Evolutionary conservation across 2,329 filamentous ascomycete species (phyloP), one percentile per base, ranked within the genome.

Genomic region (Sarocladiaceae sp.): DNA sequence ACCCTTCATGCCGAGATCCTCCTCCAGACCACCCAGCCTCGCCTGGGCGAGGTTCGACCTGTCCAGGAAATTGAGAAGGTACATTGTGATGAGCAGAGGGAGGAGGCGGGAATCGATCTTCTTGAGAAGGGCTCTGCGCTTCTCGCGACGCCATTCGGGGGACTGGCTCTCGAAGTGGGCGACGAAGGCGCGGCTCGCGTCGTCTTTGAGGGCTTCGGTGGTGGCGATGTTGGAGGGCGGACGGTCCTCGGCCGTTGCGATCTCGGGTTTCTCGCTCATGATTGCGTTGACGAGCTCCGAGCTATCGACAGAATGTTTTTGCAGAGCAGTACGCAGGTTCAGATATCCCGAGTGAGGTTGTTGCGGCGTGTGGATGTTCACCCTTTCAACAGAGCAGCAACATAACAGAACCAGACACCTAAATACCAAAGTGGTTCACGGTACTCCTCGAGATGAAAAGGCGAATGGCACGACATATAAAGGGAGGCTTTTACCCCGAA

Each of bases 61-160:
- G 51, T 78, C 74, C 13, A 78, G 63, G 50, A 74, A 78, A 57
- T 75, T 76, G 47, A 78, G 62, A 2, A 78, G 63, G 51, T 77
- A 78, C 62, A 79, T 73, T 33, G 76, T 45, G n/a, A 74, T 61
- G 2, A 79, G 60, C 45, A 72, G 65, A 3, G 76, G 75, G 31
- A 79, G 65, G 1, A 80, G 59, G 19, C 67, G 68, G 2, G 64
- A 16, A 49, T 80, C 76, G 13, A 78, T 64, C 50, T 77, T 78
- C 15, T 70, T 63, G 24, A 78, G 54, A 3, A 72, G 53, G 42
- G 51, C 58, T 34, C 58, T 61, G 13, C 62, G 52, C 1, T 54
- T 47, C 0, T 48, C 31, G 2, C 35, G 29, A 1, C 44, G 50
- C 54, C 55, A 57, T 46, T 50, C 50, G 10, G n/a, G 23, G 4